A percentile compares a stretch with the other conserved stretches of the same genome.
These are phyloP conservation scores for Sporothrix inflata DNA, from an alignment of 2,329 filamentous ascomycete genomes.

Conservation along the genomic window DNA sequence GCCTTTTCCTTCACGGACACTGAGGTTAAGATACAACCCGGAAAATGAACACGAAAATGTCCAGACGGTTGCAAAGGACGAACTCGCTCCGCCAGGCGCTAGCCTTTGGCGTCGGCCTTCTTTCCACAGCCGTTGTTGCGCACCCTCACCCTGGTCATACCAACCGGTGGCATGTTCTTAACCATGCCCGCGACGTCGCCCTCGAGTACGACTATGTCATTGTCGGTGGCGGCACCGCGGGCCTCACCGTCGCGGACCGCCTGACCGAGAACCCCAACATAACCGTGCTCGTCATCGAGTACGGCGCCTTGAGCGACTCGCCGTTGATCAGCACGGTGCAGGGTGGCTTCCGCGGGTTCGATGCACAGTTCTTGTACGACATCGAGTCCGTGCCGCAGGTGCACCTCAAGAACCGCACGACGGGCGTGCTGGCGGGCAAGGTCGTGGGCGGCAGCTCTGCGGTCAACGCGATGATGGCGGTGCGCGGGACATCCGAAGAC, in stretches of 20 bases:
- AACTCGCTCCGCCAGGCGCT: background rate
- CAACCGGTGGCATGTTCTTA: conserved; percentile 18
- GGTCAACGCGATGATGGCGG: conserved; percentile 44
- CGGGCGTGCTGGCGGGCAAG: conserved; percentile 36
- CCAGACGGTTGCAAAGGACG: background rate
- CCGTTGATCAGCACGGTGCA: conserved; percentile 33
- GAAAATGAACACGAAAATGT: background rate
- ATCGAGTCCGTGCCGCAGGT: conserved; percentile 40
- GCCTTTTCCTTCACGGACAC: background rate
- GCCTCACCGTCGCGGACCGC: conserved; percentile 35
- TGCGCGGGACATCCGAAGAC: conserved; percentile 41
- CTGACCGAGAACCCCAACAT: conserved; percentile 34
- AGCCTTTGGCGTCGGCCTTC: background rate
- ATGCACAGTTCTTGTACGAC: conserved; percentile 35
- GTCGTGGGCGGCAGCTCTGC: conserved; percentile 46
- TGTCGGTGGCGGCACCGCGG: conserved; percentile 35
- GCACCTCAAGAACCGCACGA: conserved; percentile 37
- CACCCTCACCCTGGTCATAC: background rate
- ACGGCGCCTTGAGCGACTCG: conserved; percentile 34
- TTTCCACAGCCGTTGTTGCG: background rate
- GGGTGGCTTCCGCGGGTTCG: conserved; percentile 33
- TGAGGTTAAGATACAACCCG: background rate
- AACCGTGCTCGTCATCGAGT: conserved; percentile 36
- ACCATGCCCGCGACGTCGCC: background rate
- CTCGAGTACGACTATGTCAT: conserved; percentile 35